phyloP scores from a whole-genome alignment of 2,329 filamentous ascomycete species.

The Colletotrichum lindemuthianum region DNA sequence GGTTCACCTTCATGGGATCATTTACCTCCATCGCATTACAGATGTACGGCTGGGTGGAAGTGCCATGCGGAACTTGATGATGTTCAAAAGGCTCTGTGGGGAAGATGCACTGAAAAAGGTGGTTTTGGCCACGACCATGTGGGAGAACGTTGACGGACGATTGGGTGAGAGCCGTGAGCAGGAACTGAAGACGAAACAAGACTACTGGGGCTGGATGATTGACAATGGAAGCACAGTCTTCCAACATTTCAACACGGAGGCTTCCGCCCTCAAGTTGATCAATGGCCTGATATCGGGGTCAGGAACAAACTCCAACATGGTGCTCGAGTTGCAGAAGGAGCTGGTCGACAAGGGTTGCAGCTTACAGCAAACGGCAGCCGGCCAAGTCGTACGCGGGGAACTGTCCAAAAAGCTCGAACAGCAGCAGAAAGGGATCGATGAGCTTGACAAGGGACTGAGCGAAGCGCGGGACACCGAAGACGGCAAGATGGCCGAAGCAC shows the following conservation, averaged over 20 bases:
- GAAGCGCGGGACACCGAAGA: background rate
- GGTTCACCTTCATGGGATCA: background rate
- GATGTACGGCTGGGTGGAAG: background rate
- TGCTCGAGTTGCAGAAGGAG: background rate
- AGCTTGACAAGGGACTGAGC: background rate
- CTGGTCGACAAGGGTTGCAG: background rate
- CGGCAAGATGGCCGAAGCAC: background rate
- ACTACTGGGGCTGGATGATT: background rate
- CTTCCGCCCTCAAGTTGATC: background rate
- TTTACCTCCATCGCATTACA: background rate
- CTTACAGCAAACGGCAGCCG: background rate
- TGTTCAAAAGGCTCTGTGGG: background rate
- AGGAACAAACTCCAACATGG: background rate
- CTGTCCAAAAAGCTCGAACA: background rate
- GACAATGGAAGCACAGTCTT: background rate
- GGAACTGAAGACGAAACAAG: background rate
- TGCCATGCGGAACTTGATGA: background rate
- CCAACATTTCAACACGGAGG: background rate
- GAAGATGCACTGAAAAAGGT: background rate
- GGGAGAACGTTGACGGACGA: background rate
- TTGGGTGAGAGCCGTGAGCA: background rate
- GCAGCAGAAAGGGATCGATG: background rate
- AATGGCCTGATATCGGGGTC: background rate
- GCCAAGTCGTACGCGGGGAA: background rate
- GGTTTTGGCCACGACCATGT: background rate